Conservation (phyloP, 2,329 filamentous ascomycete species). For the Venturia asperata region DNA sequence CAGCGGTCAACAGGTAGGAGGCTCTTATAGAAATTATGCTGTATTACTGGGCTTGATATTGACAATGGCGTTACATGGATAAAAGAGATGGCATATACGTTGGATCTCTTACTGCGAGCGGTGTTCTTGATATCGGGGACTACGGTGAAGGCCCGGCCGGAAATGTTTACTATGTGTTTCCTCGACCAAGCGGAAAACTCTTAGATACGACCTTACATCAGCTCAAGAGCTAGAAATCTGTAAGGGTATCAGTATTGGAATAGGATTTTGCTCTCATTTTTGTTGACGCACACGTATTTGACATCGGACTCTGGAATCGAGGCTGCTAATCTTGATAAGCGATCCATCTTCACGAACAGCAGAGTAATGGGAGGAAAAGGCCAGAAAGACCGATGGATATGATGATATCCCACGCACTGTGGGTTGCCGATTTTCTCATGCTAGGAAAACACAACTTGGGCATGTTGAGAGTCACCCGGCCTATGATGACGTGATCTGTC, state of each 20-base stretch:
- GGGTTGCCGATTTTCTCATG: not conserved
- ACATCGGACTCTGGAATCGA: not conserved
- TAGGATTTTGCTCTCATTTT: not conserved
- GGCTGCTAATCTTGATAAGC: not conserved
- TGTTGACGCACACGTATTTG: not conserved
- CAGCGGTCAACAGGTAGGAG: constrained; percentile 31
- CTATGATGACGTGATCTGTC: not conserved
- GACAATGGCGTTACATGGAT: not conserved
- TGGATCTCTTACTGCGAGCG: not conserved
- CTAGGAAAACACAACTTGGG: not conserved
- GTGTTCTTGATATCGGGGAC: not conserved
- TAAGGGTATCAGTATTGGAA: not conserved
- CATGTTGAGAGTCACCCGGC: no score
- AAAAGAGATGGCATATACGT: not conserved
- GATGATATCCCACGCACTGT: no score
- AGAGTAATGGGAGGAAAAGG: no score
- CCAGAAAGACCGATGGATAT: no score
- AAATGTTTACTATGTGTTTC: not conserved
- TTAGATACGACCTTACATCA: not conserved
- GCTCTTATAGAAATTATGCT: constrained; percentile 17
- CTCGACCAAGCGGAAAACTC: not conserved
- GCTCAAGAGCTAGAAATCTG: not conserved
- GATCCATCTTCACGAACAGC: not conserved
- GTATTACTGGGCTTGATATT: constrained; percentile 2
- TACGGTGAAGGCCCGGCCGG: no score